These are phyloP conservation scores for Coprinopsis cinerea DNA, from an alignment of 768 basidiomycete species.

Conservation along the genomic window DNA sequence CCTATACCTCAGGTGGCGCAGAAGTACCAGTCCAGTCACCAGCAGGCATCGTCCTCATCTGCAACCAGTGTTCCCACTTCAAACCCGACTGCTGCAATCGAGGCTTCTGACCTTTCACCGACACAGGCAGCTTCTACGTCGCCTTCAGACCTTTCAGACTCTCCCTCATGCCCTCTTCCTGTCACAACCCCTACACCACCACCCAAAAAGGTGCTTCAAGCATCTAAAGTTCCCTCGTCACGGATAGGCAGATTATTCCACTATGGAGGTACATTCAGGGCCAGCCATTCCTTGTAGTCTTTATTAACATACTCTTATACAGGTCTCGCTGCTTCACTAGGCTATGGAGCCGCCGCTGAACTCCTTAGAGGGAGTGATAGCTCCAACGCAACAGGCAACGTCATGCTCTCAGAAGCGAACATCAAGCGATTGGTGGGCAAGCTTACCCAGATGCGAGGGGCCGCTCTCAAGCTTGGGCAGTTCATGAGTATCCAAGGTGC, in stretches of 20 bases:
- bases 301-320: conserved; percentile 2
- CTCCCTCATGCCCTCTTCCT: conserved; percentile 2
- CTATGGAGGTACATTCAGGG: conserved; percentile 65
- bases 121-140: not conserved
- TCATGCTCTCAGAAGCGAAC: conserved; percentile 91
- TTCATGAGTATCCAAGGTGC: conserved; percentile 93
- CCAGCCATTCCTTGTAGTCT: not conserved
- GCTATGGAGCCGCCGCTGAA: conserved; percentile 87
- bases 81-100: not conserved
- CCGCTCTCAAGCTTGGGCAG: conserved; percentile 93
- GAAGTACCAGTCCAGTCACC: not conserved
- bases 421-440: conserved; percentile 86
- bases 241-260: conserved; percentile 86
- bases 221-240: conserved; percentile 89
- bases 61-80: not conserved
- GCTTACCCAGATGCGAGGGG: conserved; percentile 93
- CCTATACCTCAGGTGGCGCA: not conserved
- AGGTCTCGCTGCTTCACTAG: conserved; percentile 89
- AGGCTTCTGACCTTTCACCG: not conserved
- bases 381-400: conserved; percentile 30
- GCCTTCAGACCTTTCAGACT: not conserved
- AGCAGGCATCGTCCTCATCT: not conserved
- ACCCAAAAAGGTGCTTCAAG: conserved; percentile 47
- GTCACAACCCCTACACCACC: conserved; percentile 9
- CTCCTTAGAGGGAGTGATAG: conserved; percentile 50